Evolutionary conservation across 176 grass and related monocot species (phyloP).

Genomic region (Thalia dealbata): DNA sequence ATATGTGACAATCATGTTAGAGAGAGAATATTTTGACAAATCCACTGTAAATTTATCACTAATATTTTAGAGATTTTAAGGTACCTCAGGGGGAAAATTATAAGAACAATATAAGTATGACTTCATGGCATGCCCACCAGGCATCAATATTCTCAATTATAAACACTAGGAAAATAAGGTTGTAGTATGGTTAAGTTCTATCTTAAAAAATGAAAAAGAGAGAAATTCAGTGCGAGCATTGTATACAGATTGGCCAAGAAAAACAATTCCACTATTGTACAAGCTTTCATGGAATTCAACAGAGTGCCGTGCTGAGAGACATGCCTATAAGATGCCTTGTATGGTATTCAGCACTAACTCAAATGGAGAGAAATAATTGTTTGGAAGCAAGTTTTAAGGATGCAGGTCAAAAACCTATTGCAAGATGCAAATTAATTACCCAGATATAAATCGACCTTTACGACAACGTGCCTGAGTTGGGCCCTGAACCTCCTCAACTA

Average conservation of each 20-base stretch:
- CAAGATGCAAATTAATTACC: constrained; percentile 40
- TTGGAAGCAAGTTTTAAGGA: background rate
- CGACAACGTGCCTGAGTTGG: constrained; percentile 73
- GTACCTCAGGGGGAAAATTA: no score
- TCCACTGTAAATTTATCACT: no score
- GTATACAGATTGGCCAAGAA: background rate
- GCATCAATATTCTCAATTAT: no score
- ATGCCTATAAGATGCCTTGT: background rate
- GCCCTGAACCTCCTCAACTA: constrained; percentile 96
- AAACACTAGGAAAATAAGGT: background rate
- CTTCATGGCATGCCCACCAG: no score
- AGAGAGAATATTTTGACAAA: no score
- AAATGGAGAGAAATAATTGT: background rate
- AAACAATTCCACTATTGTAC: background rate
- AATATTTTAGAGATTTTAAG: no score
- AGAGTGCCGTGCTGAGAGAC: background rate
- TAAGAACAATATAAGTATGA: no score
- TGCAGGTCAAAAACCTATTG: no score
- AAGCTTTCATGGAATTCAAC: constrained; percentile 8
- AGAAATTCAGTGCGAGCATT: background rate
- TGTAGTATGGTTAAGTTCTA: background rate
- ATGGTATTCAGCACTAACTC: background rate
- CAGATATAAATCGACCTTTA: constrained; percentile 98
- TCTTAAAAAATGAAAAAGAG: background rate
- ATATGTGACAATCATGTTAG: no score